Conservation (phyloP, 305 asterid genomes). For the Solanum aculeatissimum region DNA sequence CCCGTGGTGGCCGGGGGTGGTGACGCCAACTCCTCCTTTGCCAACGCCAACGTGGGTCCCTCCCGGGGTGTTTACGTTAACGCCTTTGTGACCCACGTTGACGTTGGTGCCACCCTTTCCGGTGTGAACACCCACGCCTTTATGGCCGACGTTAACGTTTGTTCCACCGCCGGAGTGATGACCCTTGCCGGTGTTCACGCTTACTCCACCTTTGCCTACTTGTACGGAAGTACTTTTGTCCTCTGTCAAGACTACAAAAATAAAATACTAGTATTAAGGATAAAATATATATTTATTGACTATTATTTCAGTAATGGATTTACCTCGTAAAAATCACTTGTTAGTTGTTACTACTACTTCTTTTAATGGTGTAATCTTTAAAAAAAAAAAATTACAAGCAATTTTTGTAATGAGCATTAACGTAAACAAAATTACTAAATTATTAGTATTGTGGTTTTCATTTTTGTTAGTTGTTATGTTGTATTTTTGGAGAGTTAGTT, state of each 20-base stretch:
- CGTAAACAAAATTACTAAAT: too few relatives aligned
- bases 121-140: conserved; percentile 27
- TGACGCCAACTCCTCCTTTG: conserved; percentile 40
- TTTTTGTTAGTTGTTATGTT: too few relatives aligned
- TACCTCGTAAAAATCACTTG: too few relatives aligned
- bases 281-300: too few relatives aligned
- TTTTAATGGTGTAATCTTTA: too few relatives aligned
- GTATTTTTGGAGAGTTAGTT: too few relatives aligned
- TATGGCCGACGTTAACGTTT: not conserved
- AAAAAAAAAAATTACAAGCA: too few relatives aligned
- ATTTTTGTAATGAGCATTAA: too few relatives aligned
- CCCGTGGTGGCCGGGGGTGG: conserved; percentile 22
- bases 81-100: conserved; percentile 36
- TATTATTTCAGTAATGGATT: too few relatives aligned
- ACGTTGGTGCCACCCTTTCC: conserved; percentile 19
- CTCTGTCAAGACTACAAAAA: conserved; percentile 32
- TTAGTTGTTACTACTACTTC: not conserved
- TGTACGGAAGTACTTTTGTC: conserved; percentile 27
- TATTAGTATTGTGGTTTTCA: too few relatives aligned
- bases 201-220: conserved; percentile 15
- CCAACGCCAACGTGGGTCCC: conserved; percentile 41
- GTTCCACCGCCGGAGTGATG: not conserved
- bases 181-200: conserved; percentile 6
- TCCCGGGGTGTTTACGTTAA: conserved; percentile 20
- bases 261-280: not conserved